These are phyloP conservation scores for Blastocystis sp. DNA, from an alignment of 352 stramenopile species.

Conservation along the genomic window DNA sequence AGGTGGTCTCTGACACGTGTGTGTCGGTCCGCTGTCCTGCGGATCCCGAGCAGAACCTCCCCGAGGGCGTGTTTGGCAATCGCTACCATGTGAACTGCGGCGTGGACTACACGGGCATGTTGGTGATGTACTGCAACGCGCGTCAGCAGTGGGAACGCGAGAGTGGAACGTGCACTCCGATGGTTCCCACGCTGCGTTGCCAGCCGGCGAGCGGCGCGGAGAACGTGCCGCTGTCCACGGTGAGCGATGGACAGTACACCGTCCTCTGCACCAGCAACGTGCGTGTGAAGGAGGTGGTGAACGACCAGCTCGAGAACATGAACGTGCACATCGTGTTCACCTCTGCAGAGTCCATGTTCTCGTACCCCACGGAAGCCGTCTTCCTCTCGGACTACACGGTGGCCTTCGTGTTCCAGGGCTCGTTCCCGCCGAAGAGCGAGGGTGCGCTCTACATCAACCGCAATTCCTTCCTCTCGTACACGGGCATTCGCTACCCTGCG, in stretches of 20 bases:
- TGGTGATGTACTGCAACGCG: neutral
- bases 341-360: neutral
- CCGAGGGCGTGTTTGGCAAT: neutral
- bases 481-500: neutral
- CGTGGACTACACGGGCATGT: conserved; percentile 16
- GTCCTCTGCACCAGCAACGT: conserved; percentile 16
- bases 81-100: neutral
- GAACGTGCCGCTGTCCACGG: neutral
- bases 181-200: neutral
- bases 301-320: neutral
- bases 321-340: neutral
- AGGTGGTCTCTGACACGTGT: neutral
- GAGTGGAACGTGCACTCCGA: neutral
- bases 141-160: neutral
- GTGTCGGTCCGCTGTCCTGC: neutral
- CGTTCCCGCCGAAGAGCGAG: neutral
- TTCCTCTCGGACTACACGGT: neutral
- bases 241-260: neutral
- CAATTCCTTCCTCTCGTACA: neutral
- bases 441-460: neutral
- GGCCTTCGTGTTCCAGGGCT: neutral
- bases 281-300: neutral
- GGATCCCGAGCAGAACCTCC: neutral
- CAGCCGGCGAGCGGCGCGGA: neutral
- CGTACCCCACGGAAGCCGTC: neutral